Base-by-base conservation (phyloP, 1,284 basidiomycete genomes). In the Xerocomus subilludens region DNA sequence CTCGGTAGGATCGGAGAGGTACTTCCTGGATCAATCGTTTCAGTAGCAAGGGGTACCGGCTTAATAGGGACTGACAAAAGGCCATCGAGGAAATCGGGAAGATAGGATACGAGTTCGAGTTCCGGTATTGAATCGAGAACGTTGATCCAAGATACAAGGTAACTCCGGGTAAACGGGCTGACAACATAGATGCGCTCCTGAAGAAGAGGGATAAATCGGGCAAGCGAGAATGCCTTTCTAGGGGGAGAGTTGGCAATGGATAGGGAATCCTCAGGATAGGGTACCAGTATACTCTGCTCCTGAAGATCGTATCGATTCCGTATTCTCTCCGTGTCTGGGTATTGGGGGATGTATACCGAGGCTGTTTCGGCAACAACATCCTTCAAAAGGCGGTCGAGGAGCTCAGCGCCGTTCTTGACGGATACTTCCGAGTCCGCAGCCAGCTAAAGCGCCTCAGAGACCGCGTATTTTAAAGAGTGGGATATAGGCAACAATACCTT, bases 301-400 rank as follows among this genome's bases (percentile, higher is more conserved):
- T 81, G 85, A 53, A 89, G 86, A 62, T 87, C 85, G 33, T 81
- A 81, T 67, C 82, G 80, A 73, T 89, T 86, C 60, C 91, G 89
- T 71, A 90, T 86, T 82, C 89, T 93, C 84, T 91, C 93, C 6
- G 88, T 94, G 82, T 96, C 94, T 20, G 93, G 91, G 82, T 95
- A 96, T 73, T 95, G 92, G 5, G 97, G 97, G 71, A 99, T 93
- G 83, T 99, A 99, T 69, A 95, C 93, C 0, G 97, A 96, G 2
- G 97, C 98, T 5, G 96, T 95, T 86, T 99, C 98, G 49, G 97
- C 95, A 5, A 99, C 98, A 69, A 99, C 98, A 80, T 99, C 98
- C 84, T 99, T 99, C 81, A 99, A 90, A 27, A 99, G 89, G 36
- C 98, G 92, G 84, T 99, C 98, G 70, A 99, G 90, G n/a, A 99